Percentiles rank a stretch among this genome's conserved stretches.
phyloP scores from a whole-genome alignment of 2,329 filamentous ascomycete genomes.

The Pleomassaria siparia region DNA sequence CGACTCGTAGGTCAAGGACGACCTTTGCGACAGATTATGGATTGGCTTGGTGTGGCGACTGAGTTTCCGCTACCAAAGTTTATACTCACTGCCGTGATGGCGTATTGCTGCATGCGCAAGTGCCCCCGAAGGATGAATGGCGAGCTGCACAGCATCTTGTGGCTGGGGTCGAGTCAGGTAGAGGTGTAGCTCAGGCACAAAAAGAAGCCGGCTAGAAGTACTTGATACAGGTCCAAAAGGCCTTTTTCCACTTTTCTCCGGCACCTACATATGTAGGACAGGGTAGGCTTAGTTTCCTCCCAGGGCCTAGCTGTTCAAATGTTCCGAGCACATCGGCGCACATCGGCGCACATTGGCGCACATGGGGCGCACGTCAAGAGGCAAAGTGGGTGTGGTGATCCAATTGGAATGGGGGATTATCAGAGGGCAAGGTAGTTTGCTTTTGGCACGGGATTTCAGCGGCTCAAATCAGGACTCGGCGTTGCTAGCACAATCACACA shows the following conservation, averaged over 20 bases:
- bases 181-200: slow-evolving; percentile 4
- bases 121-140: neutral
- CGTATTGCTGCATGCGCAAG: neutral
- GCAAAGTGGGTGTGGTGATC: no score
- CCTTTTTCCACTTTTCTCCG: slow-evolving; percentile 9
- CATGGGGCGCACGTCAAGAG: no score
- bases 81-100: slow-evolving; percentile 3
- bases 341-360: no score
- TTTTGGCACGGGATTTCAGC: slow-evolving; percentile 15
- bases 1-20: neutral
- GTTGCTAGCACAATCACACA: slow-evolving; percentile 7
- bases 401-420: neutral
- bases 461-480: slow-evolving; percentile 18
- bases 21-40: neutral
- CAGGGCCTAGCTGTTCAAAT: slow-evolving; percentile 4
- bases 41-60: neutral
- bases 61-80: slow-evolving; percentile 15
- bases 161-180: slow-evolving; percentile 4
- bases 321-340: slow-evolving; percentile 8
- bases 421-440: neutral
- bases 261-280: slow-evolving; percentile 3
- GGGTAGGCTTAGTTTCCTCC: neutral
- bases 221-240: slow-evolving; percentile 8
- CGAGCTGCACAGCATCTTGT: neutral
- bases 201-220: slow-evolving; percentile 13